Percentiles rank a stretch among this genome's conserved stretches.
phyloP scores from a whole-genome alignment of 345 rosid species.

The Leavenworthia alabamica region DNA sequence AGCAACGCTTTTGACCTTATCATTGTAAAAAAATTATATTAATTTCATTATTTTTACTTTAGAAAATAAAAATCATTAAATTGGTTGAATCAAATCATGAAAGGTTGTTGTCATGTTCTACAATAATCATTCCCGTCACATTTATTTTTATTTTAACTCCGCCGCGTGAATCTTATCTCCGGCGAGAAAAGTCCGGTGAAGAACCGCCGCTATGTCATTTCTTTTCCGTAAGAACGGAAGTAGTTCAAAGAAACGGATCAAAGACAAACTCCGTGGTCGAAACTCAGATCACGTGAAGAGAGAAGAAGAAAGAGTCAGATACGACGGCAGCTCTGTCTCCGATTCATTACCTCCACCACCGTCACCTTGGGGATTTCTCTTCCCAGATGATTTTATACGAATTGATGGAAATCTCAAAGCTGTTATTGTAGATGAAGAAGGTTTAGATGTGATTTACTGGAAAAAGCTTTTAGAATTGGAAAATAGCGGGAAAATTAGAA shows the following conservation, averaged over 20 bases:
- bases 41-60: too few species aligned
- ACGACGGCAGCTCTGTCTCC: slow-evolving; percentile 30
- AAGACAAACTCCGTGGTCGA: slow-evolving; percentile 27
- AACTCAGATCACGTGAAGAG: slow-evolving; percentile 28
- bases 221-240: slow-evolving; percentile 32
- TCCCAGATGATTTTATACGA: slow-evolving; percentile 31
- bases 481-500: slow-evolving; percentile 19
- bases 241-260: slow-evolving; percentile 25
- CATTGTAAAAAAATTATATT: not conserved
- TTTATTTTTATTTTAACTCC: not conserved
- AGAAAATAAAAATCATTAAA: too few species aligned
- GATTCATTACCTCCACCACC: slow-evolving; percentile 21
- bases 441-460: slow-evolving; percentile 79
- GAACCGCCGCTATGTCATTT: slow-evolving; percentile 15
- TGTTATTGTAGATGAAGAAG: slow-evolving; percentile 63
- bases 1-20: slow-evolving; percentile 13
- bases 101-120: too few species aligned
- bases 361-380: slow-evolving; percentile 27
- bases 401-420: slow-evolving; percentile 43
- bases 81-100: too few species aligned
- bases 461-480: slow-evolving; percentile 33
- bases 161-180: slow-evolving; percentile 13
- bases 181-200: not conserved
- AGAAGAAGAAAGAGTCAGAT: slow-evolving; percentile 10
- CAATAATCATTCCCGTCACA: too few species aligned